Evolutionary conservation across 2,329 filamentous ascomycete species (phyloP).

Genomic region (Akanthomyces dipterigenus): DNA sequence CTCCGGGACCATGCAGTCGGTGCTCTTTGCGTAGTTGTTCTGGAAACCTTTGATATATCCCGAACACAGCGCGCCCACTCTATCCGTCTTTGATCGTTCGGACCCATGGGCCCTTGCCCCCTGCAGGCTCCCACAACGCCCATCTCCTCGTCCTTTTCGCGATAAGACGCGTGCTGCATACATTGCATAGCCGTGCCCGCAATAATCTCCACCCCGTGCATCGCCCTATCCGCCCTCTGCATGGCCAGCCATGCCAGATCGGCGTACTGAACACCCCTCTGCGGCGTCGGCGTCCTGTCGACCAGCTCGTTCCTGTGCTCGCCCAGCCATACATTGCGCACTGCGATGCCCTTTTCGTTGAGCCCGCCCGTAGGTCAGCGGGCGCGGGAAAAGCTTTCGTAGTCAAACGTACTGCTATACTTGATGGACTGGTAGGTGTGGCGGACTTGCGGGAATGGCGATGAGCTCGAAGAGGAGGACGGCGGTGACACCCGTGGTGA

Average conservation of each 20-base stretch:
- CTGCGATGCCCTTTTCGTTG: slow-evolving; percentile 34
- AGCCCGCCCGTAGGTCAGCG: slow-evolving; percentile 37
- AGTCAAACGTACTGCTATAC: slow-evolving; percentile 29
- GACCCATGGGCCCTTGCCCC: slow-evolving; percentile 22
- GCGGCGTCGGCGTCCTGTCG: slow-evolving; percentile 33
- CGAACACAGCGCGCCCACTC: slow-evolving; percentile 21
- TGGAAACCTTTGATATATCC: slow-evolving; percentile 25
- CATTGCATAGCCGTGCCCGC: slow-evolving; percentile 33
- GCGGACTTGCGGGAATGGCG: slow-evolving; percentile 20
- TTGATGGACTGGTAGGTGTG: slow-evolving; percentile 23
- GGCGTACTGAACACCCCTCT: slow-evolving; percentile 34
- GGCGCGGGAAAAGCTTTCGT: slow-evolving; percentile 34
- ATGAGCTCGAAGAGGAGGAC: slow-evolving; percentile 25
- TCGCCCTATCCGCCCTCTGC: slow-evolving; percentile 32
- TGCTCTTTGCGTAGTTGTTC: slow-evolving; percentile 16
- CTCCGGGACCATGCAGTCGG: slow-evolving; percentile 21
- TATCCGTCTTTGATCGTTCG: slow-evolving; percentile 18
- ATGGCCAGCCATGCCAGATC: slow-evolving; percentile 33
- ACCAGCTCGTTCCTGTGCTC: slow-evolving; percentile 30
- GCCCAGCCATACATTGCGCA: slow-evolving; percentile 38
- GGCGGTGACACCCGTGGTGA: slow-evolving; percentile 36
- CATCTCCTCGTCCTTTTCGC: slow-evolving; percentile 27
- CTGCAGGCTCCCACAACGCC: slow-evolving; percentile 24
- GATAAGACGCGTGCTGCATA: slow-evolving; percentile 37
- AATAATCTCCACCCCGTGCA: slow-evolving; percentile 36